phyloP scores from a whole-genome alignment of 306 rosid species.

The Prosopis cineraria region DNA sequence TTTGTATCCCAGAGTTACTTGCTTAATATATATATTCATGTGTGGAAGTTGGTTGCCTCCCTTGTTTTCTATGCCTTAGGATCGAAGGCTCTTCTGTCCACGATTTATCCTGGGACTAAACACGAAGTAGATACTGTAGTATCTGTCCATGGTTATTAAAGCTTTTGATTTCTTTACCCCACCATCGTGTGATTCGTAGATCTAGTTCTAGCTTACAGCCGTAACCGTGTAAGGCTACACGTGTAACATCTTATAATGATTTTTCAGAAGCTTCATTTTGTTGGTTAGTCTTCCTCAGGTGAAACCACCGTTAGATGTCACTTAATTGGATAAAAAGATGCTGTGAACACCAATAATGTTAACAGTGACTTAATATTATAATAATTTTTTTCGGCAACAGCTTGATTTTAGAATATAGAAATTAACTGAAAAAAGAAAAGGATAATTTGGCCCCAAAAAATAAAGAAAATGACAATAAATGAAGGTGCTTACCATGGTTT shows the following conservation, averaged over 20 bases:
- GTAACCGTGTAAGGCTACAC: conserved; percentile 18
- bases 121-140: neutral
- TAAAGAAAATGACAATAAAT: conserved; percentile 7
- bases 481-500: neutral
- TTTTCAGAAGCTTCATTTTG: conserved; percentile 22
- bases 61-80: too few relatives aligned
- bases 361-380: neutral
- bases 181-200: conserved; percentile 17
- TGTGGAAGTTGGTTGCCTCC: too few relatives aligned
- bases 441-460: neutral
- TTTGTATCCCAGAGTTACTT: too few relatives aligned
- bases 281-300: conserved; percentile 26
- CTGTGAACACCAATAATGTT: neutral
- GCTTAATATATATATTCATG: too few relatives aligned
- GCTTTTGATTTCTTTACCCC: conserved; percentile 10
- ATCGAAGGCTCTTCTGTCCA: too few relatives aligned
- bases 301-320: conserved; percentile 23
- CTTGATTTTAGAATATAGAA: neutral
- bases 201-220: conserved; percentile 25
- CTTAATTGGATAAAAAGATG: conserved; percentile 22
- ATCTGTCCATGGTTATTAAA: neutral
- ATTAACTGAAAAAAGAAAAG: conserved; percentile 6
- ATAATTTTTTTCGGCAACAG: neutral
- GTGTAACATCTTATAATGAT: conserved; percentile 20
- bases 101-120: neutral